Percentiles rank a stretch among this genome's conserved stretches.
Conservation (phyloP, 371 early-diverging fungal species). For the Mortierella sp. region DNA sequence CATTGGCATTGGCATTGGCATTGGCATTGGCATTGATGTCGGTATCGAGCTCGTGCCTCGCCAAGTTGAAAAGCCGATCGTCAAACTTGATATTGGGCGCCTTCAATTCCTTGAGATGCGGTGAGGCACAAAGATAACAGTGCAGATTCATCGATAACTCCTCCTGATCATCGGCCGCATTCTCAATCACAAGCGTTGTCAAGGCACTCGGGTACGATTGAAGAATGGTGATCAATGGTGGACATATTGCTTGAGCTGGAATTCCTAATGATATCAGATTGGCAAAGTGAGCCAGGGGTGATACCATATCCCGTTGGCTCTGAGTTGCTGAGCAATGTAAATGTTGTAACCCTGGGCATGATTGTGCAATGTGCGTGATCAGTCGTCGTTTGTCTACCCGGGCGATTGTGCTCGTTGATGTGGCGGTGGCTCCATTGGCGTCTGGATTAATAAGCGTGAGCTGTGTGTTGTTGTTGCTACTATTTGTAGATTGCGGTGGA, state of each 20-base stretch:
- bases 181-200: conserved; percentile 10
- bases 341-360: conserved; percentile 7
- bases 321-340: conserved; percentile 8
- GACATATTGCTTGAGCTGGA: conserved; percentile 3
- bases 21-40: too few species aligned
- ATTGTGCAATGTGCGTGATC: conserved; percentile 4
- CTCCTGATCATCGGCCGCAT: neutral
- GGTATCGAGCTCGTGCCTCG: too few species aligned
- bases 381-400: conserved; percentile 1
- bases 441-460: too few species aligned
- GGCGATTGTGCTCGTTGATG: too few species aligned
- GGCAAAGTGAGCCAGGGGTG: neutral
- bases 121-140: conserved; percentile 14
- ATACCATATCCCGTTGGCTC: conserved; percentile 4
- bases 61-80: conserved; percentile 14
- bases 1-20: too few species aligned
- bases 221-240: conserved; percentile 3
- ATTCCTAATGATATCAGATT: conserved; percentile 5
- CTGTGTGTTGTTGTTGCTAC: neutral
- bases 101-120: conserved; percentile 8
- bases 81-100: conserved; percentile 6
- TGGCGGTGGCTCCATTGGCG: too few species aligned
- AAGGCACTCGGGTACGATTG: neutral
- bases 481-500: neutral
- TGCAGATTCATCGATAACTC: conserved; percentile 8